Base-by-base conservation (phyloP, 2,329 filamentous ascomycete species). In the Xylariaceae sp. region DNA sequence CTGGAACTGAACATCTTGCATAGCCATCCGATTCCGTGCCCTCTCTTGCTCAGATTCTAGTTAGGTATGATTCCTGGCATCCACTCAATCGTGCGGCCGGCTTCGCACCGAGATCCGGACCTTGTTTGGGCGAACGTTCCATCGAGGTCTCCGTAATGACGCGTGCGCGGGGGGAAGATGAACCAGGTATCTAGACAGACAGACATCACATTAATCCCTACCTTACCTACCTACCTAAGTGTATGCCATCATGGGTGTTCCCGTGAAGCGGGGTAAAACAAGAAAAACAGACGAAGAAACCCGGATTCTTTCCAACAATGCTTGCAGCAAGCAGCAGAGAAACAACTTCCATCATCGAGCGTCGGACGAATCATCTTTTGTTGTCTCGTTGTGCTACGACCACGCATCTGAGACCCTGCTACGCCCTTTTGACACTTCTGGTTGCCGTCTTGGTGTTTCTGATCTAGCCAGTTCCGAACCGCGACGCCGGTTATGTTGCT, bases 351-450 rank as follows among this genome's bases (percentile, higher is more conserved):
- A 30, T 30, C 23, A 30, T 30, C 23, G 23, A 30, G 23, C 23
- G 23, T 59, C 61, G 37, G 62, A 60, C 61, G 62, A 63, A 62
- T 62, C 60, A 65, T 58, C 57, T 56, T 56, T 63, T 61, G 59
- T 61, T 30, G 23, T 30, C 23, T 30, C 23, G 23, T 30, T 30
- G 23, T 30, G 23, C 5, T 30, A 30, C 23, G 23, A 30, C 23
- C 5, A 61, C 53, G 55, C 62, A 53, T 39, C 49, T 51, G 53
- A 64, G 52, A 58, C 56, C 53, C 54, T 18, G 23, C 23, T 13
- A 42, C 37, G 37, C 37, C 37, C 37, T 42, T 58, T 53, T 60
- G 50, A 23, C 60, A 64, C 51, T 56, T 58, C 57, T 49, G 42
- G 35, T 17, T 54, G 45, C 44, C 34, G 45, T 37, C 15, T 51